These are phyloP conservation scores for Fusarium citri DNA, from an alignment of 2,329 filamentous ascomycete species.

Conservation along the genomic window DNA sequence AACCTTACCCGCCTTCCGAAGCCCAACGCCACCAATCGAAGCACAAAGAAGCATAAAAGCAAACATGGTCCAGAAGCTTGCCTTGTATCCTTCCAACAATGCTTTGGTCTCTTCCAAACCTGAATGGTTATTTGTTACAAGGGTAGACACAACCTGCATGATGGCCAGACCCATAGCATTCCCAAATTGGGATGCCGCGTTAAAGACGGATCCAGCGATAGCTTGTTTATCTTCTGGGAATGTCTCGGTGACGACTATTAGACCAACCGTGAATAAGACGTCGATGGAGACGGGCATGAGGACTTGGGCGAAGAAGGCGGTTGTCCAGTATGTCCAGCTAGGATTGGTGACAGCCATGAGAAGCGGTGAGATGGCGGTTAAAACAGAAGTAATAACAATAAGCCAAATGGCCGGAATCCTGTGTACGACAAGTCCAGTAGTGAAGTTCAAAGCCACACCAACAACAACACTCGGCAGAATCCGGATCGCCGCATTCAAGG, in stretches of 20 bases:
- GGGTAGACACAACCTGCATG: conserved; percentile 58
- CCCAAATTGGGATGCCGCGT: conserved; percentile 67
- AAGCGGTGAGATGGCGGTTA: conserved; percentile 60
- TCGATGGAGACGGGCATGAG: conserved; percentile 57
- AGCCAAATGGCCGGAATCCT: conserved; percentile 55
- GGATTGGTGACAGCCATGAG: conserved; percentile 66
- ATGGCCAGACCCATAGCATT: conserved; percentile 61
- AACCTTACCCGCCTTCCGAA: conserved; percentile 44
- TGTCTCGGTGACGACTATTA: conserved; percentile 64
- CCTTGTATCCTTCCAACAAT: conserved; percentile 62
- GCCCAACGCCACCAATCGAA: conserved; percentile 53
- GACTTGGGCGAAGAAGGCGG: conserved; percentile 57
- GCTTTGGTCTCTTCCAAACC: conserved; percentile 45
- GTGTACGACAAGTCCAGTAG: conserved; percentile 60
- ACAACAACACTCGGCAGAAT: conserved; percentile 58
- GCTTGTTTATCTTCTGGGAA: conserved; percentile 69
- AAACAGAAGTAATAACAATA: conserved; percentile 53
- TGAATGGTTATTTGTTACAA: conserved; percentile 51
- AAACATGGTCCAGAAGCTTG: conserved; percentile 64
- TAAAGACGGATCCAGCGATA: conserved; percentile 71
- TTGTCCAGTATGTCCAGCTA: conserved; percentile 62
- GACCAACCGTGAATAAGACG: conserved; percentile 66
- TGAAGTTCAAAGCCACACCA: conserved; percentile 57
- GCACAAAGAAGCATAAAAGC: conserved; percentile 58
- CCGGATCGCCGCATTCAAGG: conserved; percentile 58